Evolutionary conservation across 441 rosid genomes (phyloP).

Genomic region (Cnidoscolus chayamansa): DNA sequence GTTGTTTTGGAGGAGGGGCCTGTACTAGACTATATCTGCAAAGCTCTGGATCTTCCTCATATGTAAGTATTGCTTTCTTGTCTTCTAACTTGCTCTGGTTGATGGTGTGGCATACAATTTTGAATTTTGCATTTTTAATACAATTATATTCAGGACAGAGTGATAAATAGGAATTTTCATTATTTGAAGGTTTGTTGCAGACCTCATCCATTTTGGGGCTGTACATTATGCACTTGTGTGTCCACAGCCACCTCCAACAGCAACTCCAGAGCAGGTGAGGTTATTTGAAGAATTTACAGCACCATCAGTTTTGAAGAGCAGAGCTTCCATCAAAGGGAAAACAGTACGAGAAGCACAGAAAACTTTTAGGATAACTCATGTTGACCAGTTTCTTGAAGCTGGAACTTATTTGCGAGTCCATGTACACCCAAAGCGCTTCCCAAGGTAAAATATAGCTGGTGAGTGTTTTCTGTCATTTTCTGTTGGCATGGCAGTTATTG

Average conservation of each 20-base stretch:
- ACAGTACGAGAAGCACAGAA: slow-evolving; percentile 81
- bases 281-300: slow-evolving; percentile 55
- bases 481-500: background rate
- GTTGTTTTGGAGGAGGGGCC: slow-evolving; percentile 66
- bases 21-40: slow-evolving; percentile 52
- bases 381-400: slow-evolving; percentile 56
- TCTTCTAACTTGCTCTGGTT: slow-evolving; percentile 17
- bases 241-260: slow-evolving; percentile 75
- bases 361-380: slow-evolving; percentile 62
- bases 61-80: slow-evolving; percentile 46
- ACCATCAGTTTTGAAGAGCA: slow-evolving; percentile 55
- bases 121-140: background rate
- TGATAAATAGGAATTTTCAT: slow-evolving; percentile 42
- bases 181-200: slow-evolving; percentile 88
- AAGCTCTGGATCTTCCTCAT: slow-evolving; percentile 70
- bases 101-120: slow-evolving; percentile 2
- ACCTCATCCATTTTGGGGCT: slow-evolving; percentile 86
- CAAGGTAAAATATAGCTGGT: slow-evolving; percentile 43
- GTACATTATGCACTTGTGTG: slow-evolving; percentile 80
- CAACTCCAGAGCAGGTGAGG: slow-evolving; percentile 62
- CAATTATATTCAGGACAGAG: slow-evolving; percentile 19
- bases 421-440: slow-evolving; percentile 86
- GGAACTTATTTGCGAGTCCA: slow-evolving; percentile 84
- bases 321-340: slow-evolving; percentile 74
- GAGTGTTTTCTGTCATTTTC: background rate